Percentiles rank a stretch among this genome's conserved stretches.
Evolutionary conservation across 495 filamentous ascomycete species (phyloP).

Genomic region (Aspergillus mulundensis): DNA sequence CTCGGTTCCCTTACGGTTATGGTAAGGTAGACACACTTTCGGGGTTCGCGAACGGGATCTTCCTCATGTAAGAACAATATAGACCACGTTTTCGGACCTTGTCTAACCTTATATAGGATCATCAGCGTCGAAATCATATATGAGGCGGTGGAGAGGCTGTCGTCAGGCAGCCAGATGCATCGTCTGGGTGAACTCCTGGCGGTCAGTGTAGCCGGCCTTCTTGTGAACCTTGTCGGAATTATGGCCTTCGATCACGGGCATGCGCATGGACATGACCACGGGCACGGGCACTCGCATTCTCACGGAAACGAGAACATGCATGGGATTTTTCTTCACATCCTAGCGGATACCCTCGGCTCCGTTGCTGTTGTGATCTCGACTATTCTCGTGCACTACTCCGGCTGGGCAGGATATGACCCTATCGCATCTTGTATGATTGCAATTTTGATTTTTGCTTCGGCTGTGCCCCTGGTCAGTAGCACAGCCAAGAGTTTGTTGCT

Average conservation of each 20-base stretch:
- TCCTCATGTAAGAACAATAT: constrained; percentile 73
- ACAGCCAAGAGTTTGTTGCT: constrained; percentile 78
- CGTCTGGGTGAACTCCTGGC: constrained; percentile 81
- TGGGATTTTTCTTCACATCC: constrained; percentile 95
- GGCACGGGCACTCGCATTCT: constrained; percentile 64
- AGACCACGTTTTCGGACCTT: too few relatives aligned
- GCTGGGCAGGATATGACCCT: constrained; percentile 94
- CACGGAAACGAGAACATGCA: constrained; percentile 98
- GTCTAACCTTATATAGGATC: constrained; percentile 53
- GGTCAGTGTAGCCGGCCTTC: constrained; percentile 77
- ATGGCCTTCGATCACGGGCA: constrained; percentile 75
- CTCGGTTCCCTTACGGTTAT: constrained; percentile 88
- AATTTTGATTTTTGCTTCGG: constrained; percentile 82
- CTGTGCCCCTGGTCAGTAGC: constrained; percentile 80
- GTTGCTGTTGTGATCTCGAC: constrained; percentile 94
- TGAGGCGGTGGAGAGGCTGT: constrained; percentile 83
- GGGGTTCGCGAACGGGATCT: constrained; percentile 95
- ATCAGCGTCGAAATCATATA: constrained; percentile 97
- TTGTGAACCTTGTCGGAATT: constrained; percentile 90
- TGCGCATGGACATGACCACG: constrained; percentile 56
- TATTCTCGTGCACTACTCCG: constrained; percentile 74
- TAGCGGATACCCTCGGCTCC: constrained; percentile 92
- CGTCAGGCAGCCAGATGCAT: constrained; percentile 75
- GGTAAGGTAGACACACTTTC: constrained; percentile 96
- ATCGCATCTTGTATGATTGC: constrained; percentile 92